Conservation (phyloP, 192 early-diverging fungal species). For the Ramicandelaber brevisporus region DNA sequence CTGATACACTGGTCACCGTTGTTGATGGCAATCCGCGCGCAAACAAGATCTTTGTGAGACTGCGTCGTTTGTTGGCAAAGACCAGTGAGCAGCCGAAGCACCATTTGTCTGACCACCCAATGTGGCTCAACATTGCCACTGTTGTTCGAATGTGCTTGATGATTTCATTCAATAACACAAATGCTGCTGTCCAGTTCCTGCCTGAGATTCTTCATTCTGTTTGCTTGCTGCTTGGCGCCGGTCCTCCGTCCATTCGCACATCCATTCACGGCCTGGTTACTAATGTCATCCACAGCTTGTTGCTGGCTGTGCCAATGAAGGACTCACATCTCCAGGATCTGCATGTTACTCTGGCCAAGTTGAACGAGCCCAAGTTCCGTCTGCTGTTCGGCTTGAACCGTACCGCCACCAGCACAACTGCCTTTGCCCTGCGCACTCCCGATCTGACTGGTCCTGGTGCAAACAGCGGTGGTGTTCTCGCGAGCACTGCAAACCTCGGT, state of each 20-base stretch:
- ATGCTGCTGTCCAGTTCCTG: conserved; percentile 45
- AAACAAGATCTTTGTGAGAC: conserved; percentile 53
- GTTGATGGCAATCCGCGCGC: conserved; percentile 47
- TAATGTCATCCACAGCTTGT: conserved; percentile 70
- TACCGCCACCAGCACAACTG: conserved; percentile 37
- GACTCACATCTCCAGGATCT: conserved; percentile 26
- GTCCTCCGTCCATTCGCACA: conserved; percentile 55
- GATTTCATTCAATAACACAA: conserved; percentile 63
- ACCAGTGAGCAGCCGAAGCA: conserved; percentile 47
- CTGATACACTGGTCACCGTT: conserved; percentile 62
- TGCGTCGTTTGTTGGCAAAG: conserved; percentile 58
- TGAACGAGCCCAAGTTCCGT: conserved; percentile 57
- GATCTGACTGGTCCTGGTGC: too few relatives aligned
- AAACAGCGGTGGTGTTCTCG: too few relatives aligned
- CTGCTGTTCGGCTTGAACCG: conserved; percentile 52
- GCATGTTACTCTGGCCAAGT: conserved; percentile 33
- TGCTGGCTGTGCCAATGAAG: conserved; percentile 27
- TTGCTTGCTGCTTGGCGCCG: conserved; percentile 59
- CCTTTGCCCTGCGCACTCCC: too few relatives aligned
- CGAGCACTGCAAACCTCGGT: too few relatives aligned
- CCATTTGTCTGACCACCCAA: conserved; percentile 50
- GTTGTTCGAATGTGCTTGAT: conserved; percentile 70
- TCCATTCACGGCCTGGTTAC: conserved; percentile 88
- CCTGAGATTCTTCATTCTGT: conserved; percentile 74
- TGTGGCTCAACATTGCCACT: conserved; percentile 84